These are phyloP conservation scores for Jackrogersella multiformis DNA, from an alignment of 495 filamentous ascomycete species.

Conservation along the genomic window DNA sequence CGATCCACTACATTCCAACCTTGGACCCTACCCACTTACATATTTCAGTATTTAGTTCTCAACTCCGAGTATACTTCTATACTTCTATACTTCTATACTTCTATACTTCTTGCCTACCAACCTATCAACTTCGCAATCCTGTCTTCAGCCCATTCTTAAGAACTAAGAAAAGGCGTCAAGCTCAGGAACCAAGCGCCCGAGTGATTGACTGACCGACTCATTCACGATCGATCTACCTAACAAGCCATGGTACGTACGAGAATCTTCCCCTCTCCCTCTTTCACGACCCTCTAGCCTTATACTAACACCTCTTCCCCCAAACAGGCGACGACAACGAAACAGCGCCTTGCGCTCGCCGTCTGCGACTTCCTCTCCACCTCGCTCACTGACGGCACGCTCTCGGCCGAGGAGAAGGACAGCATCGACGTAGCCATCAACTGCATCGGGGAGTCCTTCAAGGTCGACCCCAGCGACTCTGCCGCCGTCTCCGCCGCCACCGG, in stretches of 20 bases:
- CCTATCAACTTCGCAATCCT: not conserved
- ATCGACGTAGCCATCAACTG: constrained; percentile 93
- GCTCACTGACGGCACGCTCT: constrained; percentile 86
- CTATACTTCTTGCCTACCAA: not conserved
- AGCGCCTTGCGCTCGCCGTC: constrained; percentile 95
- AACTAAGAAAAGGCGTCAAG: not conserved
- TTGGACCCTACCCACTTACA: too few relatives aligned
- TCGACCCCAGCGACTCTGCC: constrained; percentile 80
- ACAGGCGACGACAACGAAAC: constrained; percentile 75
- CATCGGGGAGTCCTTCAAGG: constrained; percentile 93
- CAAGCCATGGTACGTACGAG: constrained; percentile 12
- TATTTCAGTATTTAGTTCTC: too few relatives aligned
- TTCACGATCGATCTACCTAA: not conserved
- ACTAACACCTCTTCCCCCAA: not conserved
- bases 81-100: not conserved
- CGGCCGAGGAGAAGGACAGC: constrained; percentile 84
- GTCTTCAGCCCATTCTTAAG: not conserved
- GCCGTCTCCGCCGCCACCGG: constrained; percentile 81
- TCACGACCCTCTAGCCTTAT: not conserved
- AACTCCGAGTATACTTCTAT: too few relatives aligned
- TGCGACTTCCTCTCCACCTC: constrained; percentile 92
- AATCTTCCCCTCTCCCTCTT: constrained; percentile 13
- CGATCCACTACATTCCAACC: constrained; percentile 15
- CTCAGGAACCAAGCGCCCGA: too few relatives aligned
- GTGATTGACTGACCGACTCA: not conserved